Percentiles rank a stretch among this genome's conserved stretches.
Evolutionary conservation across 1,139 yeast genomes (phyloP).

Genomic region (Candida dubliniensis): DNA sequence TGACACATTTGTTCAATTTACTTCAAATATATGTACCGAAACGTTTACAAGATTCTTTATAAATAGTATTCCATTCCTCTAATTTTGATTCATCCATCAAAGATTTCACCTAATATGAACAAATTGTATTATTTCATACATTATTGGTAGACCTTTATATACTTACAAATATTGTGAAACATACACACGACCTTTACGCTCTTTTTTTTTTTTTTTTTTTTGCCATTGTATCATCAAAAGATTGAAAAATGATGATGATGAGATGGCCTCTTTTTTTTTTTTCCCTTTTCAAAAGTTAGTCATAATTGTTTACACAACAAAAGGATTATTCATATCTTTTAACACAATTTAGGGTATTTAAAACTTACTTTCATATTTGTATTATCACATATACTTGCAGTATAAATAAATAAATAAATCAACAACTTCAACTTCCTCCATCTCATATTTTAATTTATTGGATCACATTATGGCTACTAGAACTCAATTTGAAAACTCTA

Average conservation of each 20-base stretch:
- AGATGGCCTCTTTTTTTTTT: constrained; percentile 2
- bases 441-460: background rate
- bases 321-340: background rate
- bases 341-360: background rate
- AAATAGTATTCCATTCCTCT: no score
- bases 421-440: background rate
- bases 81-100: no score
- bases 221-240: background rate
- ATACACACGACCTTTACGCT: background rate
- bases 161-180: no score
- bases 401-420: background rate
- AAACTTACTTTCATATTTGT: background rate
- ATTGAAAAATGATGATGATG: background rate
- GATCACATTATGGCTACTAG: constrained; percentile 41
- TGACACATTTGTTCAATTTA: no score
- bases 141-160: no score
- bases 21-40: no score
- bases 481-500: constrained; percentile 89
- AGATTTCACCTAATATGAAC: no score
- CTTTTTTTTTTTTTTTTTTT: constrained; percentile 2
- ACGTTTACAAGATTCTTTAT: no score
- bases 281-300: background rate
- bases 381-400: background rate
- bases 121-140: no score
- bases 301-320: constrained; percentile 6